A percentile compares a stretch with the other conserved stretches of the same genome.
These are phyloP conservation scores for Venturia aucupariae DNA, from an alignment of 2,329 filamentous ascomycete genomes.

Conservation along the genomic window DNA sequence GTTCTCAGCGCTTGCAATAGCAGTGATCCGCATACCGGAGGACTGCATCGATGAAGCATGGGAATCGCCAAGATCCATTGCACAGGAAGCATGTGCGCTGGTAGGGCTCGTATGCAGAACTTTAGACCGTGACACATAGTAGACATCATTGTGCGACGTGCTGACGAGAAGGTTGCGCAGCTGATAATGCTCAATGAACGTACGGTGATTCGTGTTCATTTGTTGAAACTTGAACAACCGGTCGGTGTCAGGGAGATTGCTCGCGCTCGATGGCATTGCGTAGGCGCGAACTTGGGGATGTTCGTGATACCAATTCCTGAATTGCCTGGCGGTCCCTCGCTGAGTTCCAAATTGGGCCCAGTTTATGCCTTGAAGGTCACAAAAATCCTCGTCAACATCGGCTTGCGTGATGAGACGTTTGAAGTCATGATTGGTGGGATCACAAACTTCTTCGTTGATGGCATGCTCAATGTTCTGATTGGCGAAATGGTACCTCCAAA, in stretches of 20 bases:
- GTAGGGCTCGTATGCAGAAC: conserved; percentile 42
- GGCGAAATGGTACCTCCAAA: conserved; percentile 5
- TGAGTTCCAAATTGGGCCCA: conserved; percentile 26
- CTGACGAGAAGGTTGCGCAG: conserved; percentile 49
- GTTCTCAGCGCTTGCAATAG: conserved; percentile 38
- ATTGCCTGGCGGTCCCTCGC: conserved; percentile 21
- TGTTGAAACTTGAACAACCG: conserved; percentile 39
- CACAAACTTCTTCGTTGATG: conserved; percentile 1
- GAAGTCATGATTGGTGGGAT: background rate
- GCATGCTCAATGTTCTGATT: background rate
- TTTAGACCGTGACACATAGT: conserved; percentile 41
- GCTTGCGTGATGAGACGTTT: background rate
- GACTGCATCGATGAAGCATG: conserved; percentile 25
- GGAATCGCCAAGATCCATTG: conserved; percentile 37
- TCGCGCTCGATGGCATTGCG: background rate
- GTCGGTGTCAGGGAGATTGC: conserved; percentile 30
- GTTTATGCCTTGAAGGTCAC: conserved; percentile 31
- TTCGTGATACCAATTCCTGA: conserved; percentile 17
- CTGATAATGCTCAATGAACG: conserved; percentile 47
- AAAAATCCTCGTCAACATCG: conserved; percentile 18
- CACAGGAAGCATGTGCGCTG: conserved; percentile 30
- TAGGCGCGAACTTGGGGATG: conserved; percentile 19
- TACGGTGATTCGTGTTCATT: conserved; percentile 40
- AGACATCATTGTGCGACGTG: conserved; percentile 45
- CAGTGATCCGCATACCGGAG: conserved; percentile 40